These are phyloP conservation scores for Pisolithus sp. DNA, from an alignment of 768 basidiomycete species.

Conservation along the genomic window DNA sequence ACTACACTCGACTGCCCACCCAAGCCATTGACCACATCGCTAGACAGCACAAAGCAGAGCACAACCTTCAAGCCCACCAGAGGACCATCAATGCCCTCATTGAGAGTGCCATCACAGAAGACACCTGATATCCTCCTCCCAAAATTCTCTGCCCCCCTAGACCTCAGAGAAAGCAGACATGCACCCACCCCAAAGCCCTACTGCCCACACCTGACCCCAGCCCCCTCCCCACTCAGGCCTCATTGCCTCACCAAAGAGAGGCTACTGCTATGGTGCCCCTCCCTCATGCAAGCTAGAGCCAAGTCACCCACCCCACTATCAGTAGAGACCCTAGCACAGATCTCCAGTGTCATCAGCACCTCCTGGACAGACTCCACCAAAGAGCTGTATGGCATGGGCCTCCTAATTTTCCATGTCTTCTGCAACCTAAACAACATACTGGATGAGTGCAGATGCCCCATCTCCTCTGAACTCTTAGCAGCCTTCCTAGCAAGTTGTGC, in stretches of 20 bases:
- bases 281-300: not conserved
- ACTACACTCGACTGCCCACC: not conserved
- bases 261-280: not conserved
- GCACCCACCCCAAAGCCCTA: not conserved
- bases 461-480: slow-evolving; percentile 15
- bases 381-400: slow-evolving; percentile 33
- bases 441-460: slow-evolving; percentile 30
- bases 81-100: too few relatives aligned
- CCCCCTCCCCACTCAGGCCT: slow-evolving; percentile 16
- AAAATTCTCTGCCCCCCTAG: not conserved
- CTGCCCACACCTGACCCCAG: slow-evolving; percentile 10
- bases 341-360: slow-evolving; percentile 17
- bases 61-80: too few relatives aligned
- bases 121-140: not conserved
- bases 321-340: slow-evolving; percentile 4
- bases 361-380: slow-evolving; percentile 28
- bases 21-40: not conserved
- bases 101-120: too few relatives aligned
- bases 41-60: not conserved
- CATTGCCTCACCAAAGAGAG: too few relatives aligned
- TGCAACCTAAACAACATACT: slow-evolving; percentile 30
- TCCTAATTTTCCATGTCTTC: slow-evolving; percentile 34
- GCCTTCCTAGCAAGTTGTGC: slow-evolving; percentile 26
- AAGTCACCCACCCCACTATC: not conserved
- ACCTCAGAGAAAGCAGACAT: not conserved